Conservation (phyloP, 805 yeast species). For the Candida nanaspora region DNA sequence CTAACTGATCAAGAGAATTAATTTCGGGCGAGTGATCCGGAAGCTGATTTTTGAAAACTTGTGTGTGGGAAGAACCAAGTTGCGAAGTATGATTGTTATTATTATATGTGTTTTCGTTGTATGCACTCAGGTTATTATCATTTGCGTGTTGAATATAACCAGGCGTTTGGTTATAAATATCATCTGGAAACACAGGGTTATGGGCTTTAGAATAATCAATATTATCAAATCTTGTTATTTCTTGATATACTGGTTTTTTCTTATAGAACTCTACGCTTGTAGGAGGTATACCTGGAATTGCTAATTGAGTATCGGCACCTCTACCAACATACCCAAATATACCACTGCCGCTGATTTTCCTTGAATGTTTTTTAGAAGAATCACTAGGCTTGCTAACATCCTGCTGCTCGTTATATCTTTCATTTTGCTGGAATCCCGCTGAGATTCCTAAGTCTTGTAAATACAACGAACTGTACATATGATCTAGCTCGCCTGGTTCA, state of each 20-base stretch:
- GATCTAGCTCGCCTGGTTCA: conserved; percentile 35
- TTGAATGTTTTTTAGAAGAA: conserved; percentile 34
- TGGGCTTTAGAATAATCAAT: conserved; percentile 12
- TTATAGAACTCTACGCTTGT: conserved; percentile 16
- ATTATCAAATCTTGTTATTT: conserved; percentile 30
- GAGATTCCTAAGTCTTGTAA: conserved; percentile 64
- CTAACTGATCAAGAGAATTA: no score
- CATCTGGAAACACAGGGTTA: conserved; percentile 9
- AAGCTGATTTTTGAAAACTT: no score
- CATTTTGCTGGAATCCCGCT: conserved; percentile 5
- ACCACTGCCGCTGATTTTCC: conserved; percentile 72
- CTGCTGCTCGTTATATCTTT: conserved; percentile 5
- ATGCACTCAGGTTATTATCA: no score
- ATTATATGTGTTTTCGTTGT: no score
- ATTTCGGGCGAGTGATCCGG: no score
- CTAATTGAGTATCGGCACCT: conserved; percentile 50
- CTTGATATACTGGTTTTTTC: conserved; percentile 24
- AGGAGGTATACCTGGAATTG: conserved; percentile 43
- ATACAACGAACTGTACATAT: conserved; percentile 50
- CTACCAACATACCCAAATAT: conserved; percentile 61
- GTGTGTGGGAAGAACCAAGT: no score
- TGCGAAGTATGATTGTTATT: no score
- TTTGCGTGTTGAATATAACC: background rate
- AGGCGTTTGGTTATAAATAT: conserved; percentile 13
- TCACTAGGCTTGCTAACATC: conserved; percentile 2